phyloP scores from a whole-genome alignment of 441 rosid genomes.

The Bocquillonia castaneifolia region DNA sequence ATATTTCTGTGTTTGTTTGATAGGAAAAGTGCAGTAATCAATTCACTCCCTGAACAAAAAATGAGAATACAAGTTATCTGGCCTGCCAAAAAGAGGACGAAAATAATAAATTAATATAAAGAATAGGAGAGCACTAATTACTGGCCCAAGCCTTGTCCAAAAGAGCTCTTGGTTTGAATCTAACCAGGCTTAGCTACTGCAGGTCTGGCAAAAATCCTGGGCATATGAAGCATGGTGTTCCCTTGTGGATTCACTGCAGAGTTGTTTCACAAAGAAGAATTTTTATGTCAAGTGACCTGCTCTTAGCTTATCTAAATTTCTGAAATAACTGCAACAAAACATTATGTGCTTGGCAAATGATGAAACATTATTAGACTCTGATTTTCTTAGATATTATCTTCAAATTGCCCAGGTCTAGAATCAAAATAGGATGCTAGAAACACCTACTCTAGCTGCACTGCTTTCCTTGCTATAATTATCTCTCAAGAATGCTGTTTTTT shows the following conservation, averaged over 20 bases:
- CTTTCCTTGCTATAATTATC: constrained; percentile 1
- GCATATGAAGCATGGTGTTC: too few relatives aligned
- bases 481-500: not conserved
- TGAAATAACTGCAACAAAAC: not conserved
- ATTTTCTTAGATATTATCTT: not conserved
- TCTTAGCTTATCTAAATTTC: not conserved
- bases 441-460: not conserved
- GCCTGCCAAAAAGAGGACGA: not conserved
- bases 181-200: too few relatives aligned
- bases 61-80: not conserved
- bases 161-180: too few relatives aligned
- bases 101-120: not conserved
- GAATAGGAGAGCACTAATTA: not conserved
- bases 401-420: not conserved
- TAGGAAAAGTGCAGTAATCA: not conserved
- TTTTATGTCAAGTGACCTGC: too few relatives aligned
- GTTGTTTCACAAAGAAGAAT: too few relatives aligned
- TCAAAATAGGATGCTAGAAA: not conserved
- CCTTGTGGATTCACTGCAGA: too few relatives aligned
- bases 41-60: not conserved
- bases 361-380: too few relatives aligned
- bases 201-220: too few relatives aligned
- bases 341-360: too few relatives aligned
- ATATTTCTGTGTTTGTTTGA: not conserved
- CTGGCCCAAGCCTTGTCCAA: not conserved